phyloP scores from a whole-genome alignment of 2,329 filamentous ascomycete species.

The Colletotrichum sidae region DNA sequence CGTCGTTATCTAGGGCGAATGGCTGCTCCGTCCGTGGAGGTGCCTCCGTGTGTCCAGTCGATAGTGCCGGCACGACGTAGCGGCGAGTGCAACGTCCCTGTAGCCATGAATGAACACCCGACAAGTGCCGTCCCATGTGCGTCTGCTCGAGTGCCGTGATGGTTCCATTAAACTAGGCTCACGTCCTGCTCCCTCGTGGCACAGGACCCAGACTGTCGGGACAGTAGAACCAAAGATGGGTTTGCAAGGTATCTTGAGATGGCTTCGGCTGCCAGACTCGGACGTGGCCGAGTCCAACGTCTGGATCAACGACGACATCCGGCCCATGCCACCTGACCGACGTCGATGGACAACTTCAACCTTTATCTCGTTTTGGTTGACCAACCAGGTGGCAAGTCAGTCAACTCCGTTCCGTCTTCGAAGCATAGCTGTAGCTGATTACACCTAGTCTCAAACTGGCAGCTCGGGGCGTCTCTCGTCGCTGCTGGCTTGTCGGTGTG shows the following conservation, averaged over 20 bases:
- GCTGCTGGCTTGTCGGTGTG: slow-evolving; percentile 29
- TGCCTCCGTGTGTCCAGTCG: not conserved
- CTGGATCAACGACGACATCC: slow-evolving; percentile 38
- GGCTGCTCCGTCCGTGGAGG: slow-evolving; percentile 16
- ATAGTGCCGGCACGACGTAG: not conserved
- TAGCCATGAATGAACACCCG: not conserved
- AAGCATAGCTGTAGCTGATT: not conserved
- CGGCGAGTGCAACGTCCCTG: slow-evolving; percentile 18
- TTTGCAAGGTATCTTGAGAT: not conserved
- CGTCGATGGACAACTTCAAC: slow-evolving; percentile 32
- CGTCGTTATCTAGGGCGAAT: not conserved
- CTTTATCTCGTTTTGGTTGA: slow-evolving; percentile 38
- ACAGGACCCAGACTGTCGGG: not conserved
- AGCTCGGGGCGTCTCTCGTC: slow-evolving; percentile 27
- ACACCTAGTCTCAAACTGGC: slow-evolving; percentile 30
- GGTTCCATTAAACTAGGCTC: slow-evolving; percentile 15
- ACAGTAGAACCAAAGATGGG: slow-evolving; percentile 1
- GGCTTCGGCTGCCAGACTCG: slow-evolving; percentile 29
- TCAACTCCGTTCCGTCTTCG: accelerated
- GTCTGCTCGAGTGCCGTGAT: too few species aligned
- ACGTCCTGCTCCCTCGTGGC: not conserved
- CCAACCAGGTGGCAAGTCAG: slow-evolving; percentile 31
- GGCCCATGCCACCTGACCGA: slow-evolving; percentile 33
- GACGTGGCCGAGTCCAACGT: slow-evolving; percentile 33
- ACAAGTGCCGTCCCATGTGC: not conserved